Base-by-base conservation (phyloP, 306 rosid genomes). In the Cicer judaicum region DNA sequence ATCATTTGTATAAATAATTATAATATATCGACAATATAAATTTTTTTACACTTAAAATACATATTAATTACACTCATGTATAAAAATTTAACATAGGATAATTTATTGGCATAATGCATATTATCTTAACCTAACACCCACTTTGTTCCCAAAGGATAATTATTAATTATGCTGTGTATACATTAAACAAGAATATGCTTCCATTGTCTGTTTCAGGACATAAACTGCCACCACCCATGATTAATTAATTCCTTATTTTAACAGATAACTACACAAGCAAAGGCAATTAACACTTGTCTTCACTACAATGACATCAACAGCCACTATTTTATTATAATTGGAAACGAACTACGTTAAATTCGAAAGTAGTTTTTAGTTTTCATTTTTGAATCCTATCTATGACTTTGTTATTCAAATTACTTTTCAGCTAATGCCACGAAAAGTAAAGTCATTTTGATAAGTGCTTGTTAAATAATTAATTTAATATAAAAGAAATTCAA, bases 301-400 rank as follows among this genome's bases (percentile, higher is more conserved):
- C 86, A 69, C 53, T 53, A 47, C 7, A 80, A 75, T 80, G 78
- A 79, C 78, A 56, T 70, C 75, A 56, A 70, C 47, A 29, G 15
- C 72, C 84, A 68, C 73, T 19, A 21, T 57, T 57, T 29, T 66
- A 72, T 38, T 49, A 72, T 60, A 24, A 72, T 72, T 76, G 73
- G 73, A 79, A 39, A 66, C 14, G 52, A 77, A 38, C 49, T 76
- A 38, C 14, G 78, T 61, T 68, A 7, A 50, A 48, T 43, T 68
- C 62, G 10, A 61, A 63, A 54, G 56, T 39, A n/a, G 47, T 36
- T 75, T 80, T 63, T 12, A 11, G 18, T 76, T 72, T 76, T 72
- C 8, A 72, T 29, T 29, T 29, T 29, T 29, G 34, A 29, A 72
- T 42, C 53, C 15, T 42, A 76, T 72, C 67, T 24, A 50, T 54